These are phyloP conservation scores for Themeda triandra DNA, from an alignment of 176 grass and related monocot genomes.

Conservation along the genomic window DNA sequence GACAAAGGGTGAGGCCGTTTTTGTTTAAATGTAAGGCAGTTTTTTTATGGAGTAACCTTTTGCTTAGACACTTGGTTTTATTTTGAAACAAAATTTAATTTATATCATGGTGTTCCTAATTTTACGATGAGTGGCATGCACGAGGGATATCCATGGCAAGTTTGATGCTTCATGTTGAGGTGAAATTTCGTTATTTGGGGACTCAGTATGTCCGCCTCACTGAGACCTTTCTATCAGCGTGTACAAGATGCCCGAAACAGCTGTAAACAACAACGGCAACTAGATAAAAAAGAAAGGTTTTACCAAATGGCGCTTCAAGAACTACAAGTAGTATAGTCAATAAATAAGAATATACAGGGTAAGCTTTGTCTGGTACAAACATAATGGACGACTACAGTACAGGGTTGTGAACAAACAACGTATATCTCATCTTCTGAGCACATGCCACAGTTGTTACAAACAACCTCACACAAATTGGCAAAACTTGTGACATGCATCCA, in stretches of 20 bases:
- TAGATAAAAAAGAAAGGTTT: too few relatives aligned
- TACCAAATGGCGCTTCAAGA: neutral
- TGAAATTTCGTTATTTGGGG: neutral
- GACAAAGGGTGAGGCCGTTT: too few relatives aligned
- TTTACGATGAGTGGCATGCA: neutral
- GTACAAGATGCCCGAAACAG: neutral
- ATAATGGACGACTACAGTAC: neutral
- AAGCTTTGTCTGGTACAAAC: neutral
- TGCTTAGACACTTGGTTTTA: neutral
- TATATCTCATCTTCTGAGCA: neutral
- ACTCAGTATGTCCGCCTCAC: neutral
- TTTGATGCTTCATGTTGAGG: neutral
- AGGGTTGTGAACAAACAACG: neutral
- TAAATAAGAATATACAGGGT: neutral
- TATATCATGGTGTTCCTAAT: neutral
- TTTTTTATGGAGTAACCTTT: neutral
- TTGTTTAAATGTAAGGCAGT: too few relatives aligned
- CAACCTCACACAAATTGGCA: neutral
- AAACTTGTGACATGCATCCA: neutral
- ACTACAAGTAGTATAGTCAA: too few relatives aligned
- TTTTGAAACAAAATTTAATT: neutral
- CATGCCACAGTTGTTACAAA: neutral
- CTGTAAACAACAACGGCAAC: neutral
- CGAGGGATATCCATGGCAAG: neutral
- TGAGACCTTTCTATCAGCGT: neutral